Evolutionary conservation across 495 filamentous ascomycete genomes (phyloP).

Genomic region (Hypoxylon fragiforme): DNA sequence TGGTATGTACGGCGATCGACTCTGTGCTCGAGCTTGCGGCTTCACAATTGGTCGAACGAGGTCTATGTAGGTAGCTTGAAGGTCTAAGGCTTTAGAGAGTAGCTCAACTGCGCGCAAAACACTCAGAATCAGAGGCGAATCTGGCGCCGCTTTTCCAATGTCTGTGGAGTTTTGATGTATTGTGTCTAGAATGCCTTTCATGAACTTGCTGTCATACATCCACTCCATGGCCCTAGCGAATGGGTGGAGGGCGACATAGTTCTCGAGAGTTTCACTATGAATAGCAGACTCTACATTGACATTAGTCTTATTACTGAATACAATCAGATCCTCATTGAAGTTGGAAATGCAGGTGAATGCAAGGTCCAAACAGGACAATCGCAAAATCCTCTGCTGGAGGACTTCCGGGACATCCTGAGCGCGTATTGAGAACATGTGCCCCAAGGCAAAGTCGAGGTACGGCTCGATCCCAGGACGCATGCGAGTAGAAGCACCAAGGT

Average conservation of each 20-base stretch:
- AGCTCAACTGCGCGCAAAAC: conserved; percentile 76
- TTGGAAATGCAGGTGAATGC: conserved; percentile 70
- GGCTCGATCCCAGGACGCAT: conserved; percentile 81
- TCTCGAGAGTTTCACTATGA: conserved; percentile 66
- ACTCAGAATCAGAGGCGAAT: conserved; percentile 75
- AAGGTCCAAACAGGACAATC: conserved; percentile 78
- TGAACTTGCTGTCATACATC: conserved; percentile 91
- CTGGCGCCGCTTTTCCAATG: conserved; percentile 64
- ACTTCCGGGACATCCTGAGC: conserved; percentile 62
- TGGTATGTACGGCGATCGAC: conserved; percentile 36
- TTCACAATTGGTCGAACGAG: conserved; percentile 79
- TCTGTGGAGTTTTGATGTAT: conserved; percentile 71
- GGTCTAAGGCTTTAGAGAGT: conserved; percentile 74
- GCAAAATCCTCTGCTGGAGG: conserved; percentile 67
- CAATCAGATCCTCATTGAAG: conserved; percentile 91
- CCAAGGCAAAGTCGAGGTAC: conserved; percentile 87
- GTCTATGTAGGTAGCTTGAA: conserved; percentile 90
- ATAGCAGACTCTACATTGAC: conserved; percentile 73
- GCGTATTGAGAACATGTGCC: conserved; percentile 67
- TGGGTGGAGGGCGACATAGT: conserved; percentile 84
- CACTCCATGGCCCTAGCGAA: conserved; percentile 95
- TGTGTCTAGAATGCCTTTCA: conserved; percentile 73
- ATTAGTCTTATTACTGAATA: conserved; percentile 74
- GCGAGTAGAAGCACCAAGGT: conserved; percentile 75
- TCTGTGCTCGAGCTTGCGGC: conserved; percentile 35